Percentiles rank a stretch among this genome's conserved stretches.
These are phyloP conservation scores for Debaryomyces psychrophilus DNA, from an alignment of 1,139 yeast genomes.

Conservation along the genomic window DNA sequence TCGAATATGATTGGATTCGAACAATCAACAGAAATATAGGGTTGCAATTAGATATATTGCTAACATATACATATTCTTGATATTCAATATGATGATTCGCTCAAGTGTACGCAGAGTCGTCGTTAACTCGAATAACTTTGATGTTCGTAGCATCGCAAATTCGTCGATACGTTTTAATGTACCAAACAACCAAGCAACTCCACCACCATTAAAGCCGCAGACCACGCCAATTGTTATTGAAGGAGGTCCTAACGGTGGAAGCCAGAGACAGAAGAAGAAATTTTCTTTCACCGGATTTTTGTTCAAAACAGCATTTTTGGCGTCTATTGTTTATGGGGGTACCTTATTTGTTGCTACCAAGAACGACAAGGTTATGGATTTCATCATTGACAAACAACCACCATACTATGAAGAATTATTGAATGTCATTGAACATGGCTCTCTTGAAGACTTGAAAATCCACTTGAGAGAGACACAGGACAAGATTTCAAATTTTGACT, in stretches of 20 bases:
- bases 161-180: constrained; percentile 9
- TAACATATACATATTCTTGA: constrained; percentile 2
- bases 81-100: constrained; percentile 12
- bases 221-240: constrained; percentile 11
- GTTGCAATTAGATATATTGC: constrained; percentile 4
- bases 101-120: constrained; percentile 11
- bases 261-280: constrained; percentile 26
- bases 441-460: constrained; percentile 36
- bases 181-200: constrained; percentile 11
- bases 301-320: constrained; percentile 34
- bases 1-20: constrained; percentile 14
- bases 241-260: constrained; percentile 9
- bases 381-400: constrained; percentile 47
- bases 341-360: constrained; percentile 48
- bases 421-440: constrained; percentile 44
- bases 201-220: constrained; percentile 4
- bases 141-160: constrained; percentile 10
- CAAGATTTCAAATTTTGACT: constrained; percentile 23
- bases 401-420: constrained; percentile 50
- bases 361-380: constrained; percentile 49
- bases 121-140: constrained; percentile 10
- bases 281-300: constrained; percentile 39
- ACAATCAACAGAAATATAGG: not conserved
- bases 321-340: constrained; percentile 41
- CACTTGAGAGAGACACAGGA: constrained; percentile 24